Base-by-base conservation (phyloP, 2,329 filamentous ascomycete genomes). In the Endoconidiophora polonica region DNA sequence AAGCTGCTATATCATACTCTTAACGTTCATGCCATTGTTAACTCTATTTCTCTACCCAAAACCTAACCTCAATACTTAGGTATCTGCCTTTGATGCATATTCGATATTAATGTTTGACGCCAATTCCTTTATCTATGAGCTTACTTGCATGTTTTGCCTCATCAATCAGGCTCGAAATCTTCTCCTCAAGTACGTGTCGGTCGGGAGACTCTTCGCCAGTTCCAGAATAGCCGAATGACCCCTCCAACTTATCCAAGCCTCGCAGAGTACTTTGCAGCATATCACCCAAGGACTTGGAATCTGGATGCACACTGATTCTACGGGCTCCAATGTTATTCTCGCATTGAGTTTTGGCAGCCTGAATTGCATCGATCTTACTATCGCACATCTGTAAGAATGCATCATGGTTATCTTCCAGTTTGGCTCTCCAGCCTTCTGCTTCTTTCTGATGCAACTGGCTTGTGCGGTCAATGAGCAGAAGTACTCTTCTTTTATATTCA, bases 101-200 rank as follows among this genome's bases (percentile, higher is more conserved):
- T 41, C 10, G n/a, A 2, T 36, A 46, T 26, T 22, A 5, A 42
- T 36, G 14, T 42, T 16, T 12, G 4, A 9, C 5, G 5, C 16
- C 29, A 33, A 7, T 33, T 12, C 12, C 29, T 33, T 33, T 33
- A 33, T 33, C 29, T 12, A 33, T 12, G 29, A 12, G 29, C 29
- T 33, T 33, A 33, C 29, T 33, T 33, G 29, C 29, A 33, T 33
- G 9, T 33, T 33, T 33, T 9, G 42, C 39, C 9, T 45, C 48
- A 6, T 49, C 41, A 26, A 49, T 43, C 18, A 49, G 44, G 18
- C 41, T 49, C 9, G 48, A 44, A 49, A 49, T 40, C 10, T 49
- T 42, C 20, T 26, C 14, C 22, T 33, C 33, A 24, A 49, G 23
- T 7, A 39, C 48, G 14, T 49, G 22, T 12, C 38, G 7, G 22